Evolutionary conservation across 2,329 filamentous ascomycete species (phyloP), one percentile per base, ranked within the genome.

Genomic region (Conoideocrella luteorostrata): DNA sequence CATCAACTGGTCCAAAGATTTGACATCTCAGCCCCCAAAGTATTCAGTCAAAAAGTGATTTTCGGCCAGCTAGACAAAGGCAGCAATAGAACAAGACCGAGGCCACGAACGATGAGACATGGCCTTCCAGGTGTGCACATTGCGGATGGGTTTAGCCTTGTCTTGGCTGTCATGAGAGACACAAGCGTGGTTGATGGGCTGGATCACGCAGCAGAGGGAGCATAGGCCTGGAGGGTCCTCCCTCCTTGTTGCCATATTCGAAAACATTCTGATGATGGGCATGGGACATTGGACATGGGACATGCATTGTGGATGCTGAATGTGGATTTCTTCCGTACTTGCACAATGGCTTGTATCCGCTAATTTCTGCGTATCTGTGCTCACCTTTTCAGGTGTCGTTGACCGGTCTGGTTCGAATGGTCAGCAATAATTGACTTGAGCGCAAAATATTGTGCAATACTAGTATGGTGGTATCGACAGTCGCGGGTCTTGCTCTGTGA

Each of bases 91-190:
- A 13, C 33, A 21, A 20, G n/a, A 22, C 18, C 33, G 20, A 36
- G 18, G 22, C 22, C n/a, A 15, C 30, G 28, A n/a, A 42, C 24
- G 29, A 41, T 13, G 18, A 42, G 32, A 42, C 32, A 42, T 36
- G 20, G 35, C 23, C 10, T 26, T 24, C 30, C 30, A 42, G 32
- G 30, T 33, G 40, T 33, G 34, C 36, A 11, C 15, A 22, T 20
- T 36, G 33, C 28, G 40, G 32, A 18, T 41, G 23, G 20, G 29
- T 22, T 28, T 23, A 22, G 22, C 26, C 9, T 15, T 15, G 21
- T 37, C 36, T 42, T 18, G 22, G 32, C 23, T 34, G 26, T 43
- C 41, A 43, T 43, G 41, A 43, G 41, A 43, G 41, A 38, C 41
- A 36, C 4, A 23, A 38, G 41, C 26, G 34, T 43, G 34, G 32